Conservation (phyloP, 768 basidiomycete genomes). For the Lentinula detonsa region DNA sequence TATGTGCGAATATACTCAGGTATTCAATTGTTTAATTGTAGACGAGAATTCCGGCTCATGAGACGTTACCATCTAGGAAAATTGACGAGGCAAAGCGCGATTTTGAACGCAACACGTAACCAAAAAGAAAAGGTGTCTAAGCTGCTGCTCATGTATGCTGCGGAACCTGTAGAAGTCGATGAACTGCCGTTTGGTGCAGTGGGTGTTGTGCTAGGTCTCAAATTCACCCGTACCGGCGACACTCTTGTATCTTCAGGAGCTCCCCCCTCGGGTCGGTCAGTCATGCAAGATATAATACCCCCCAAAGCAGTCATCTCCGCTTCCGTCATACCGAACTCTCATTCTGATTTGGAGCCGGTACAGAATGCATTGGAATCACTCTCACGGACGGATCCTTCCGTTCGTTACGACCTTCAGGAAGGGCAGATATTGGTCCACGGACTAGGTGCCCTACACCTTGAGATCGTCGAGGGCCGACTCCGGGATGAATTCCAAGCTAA, state of each 20-base stretch:
- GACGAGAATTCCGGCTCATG: neutral
- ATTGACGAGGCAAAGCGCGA: conserved; percentile 51
- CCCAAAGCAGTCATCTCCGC: conserved; percentile 85
- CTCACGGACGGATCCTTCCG: conserved; percentile 84
- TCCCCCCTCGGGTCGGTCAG: conserved; percentile 28
- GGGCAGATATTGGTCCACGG: conserved; percentile 83
- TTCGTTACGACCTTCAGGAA: conserved; percentile 73
- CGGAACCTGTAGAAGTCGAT: conserved; percentile 71
- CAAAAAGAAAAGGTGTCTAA: conserved; percentile 72
- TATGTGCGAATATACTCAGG: conserved; percentile 88
- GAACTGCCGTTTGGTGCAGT: conserved; percentile 76
- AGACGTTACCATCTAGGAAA: conserved; percentile 41
- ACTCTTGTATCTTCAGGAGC: conserved; percentile 60
- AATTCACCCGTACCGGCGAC: conserved; percentile 82
- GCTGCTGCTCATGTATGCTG: conserved; percentile 73
- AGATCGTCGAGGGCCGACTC: conserved; percentile 80
- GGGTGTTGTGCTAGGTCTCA: conserved; percentile 79
- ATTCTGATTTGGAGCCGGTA: conserved; percentile 72
- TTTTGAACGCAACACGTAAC: conserved; percentile 63
- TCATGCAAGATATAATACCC: conserved; percentile 60
- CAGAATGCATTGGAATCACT: conserved; percentile 69
- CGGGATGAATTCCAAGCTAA: conserved; percentile 73
- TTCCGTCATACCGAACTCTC: conserved; percentile 74
- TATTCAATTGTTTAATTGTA: conserved; percentile 23
- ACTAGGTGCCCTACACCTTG: conserved; percentile 81